These are phyloP conservation scores for Acer yangbiense DNA, from an alignment of 345 rosid species.

Conservation along the genomic window DNA sequence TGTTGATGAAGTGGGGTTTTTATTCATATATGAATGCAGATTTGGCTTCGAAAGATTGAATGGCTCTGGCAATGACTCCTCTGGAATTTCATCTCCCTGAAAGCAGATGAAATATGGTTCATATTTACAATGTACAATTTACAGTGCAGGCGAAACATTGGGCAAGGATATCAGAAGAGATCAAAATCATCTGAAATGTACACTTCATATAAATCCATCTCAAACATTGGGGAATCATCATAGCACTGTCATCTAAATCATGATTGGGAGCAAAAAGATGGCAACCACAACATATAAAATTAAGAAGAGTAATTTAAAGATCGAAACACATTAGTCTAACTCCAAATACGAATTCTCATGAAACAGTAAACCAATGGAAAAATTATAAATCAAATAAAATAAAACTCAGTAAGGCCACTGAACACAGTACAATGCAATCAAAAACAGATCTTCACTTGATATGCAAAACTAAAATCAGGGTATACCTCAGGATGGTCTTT, in stretches of 20 bases:
- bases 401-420: not conserved
- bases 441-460: not conserved
- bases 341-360: not conserved
- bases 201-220: not conserved
- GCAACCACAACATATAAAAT: not conserved
- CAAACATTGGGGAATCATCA: not conserved
- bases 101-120: constrained; percentile 15
- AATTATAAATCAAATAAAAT: not conserved
- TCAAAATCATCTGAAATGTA: not conserved
- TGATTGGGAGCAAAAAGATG: too few species aligned
- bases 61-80: constrained; percentile 71
- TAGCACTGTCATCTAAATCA: too few species aligned
- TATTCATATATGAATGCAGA: constrained; percentile 9
- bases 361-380: not conserved
- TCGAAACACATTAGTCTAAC: not conserved
- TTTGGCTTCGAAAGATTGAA: constrained; percentile 41
- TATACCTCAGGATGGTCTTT: constrained; percentile 73
- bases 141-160: not conserved
- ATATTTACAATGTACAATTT: not conserved
- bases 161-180: not conserved
- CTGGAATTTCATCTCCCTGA: constrained; percentile 83
- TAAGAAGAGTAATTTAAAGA: not conserved
- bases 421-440: not conserved
- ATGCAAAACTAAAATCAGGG: not conserved
- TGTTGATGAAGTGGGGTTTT: constrained; percentile 19